Percentiles rank a stretch among this genome's conserved stretches.
Conservation (phyloP, 768 basidiomycete species). For the Ephemerocybe angulata region DNA sequence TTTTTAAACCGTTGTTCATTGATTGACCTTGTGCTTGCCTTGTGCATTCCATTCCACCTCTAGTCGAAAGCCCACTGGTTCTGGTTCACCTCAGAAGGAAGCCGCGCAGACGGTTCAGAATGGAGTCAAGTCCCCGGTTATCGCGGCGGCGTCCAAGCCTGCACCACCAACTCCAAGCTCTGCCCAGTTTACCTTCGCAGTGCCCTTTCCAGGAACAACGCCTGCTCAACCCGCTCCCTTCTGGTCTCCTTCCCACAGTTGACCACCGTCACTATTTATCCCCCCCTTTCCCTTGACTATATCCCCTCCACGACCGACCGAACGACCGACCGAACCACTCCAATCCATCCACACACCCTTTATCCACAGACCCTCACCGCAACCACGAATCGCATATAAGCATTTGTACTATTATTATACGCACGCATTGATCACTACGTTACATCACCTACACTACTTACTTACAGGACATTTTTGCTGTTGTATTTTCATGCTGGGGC, state of each 20-base stretch:
- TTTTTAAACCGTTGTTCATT: too few species aligned
- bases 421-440: slow-evolving; percentile 3
- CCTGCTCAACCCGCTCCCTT: background rate
- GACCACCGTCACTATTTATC: too few species aligned
- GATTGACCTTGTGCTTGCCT: background rate
- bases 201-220: too few species aligned
- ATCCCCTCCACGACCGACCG: too few species aligned
- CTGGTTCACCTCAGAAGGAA: slow-evolving; percentile 9
- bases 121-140: too few species aligned
- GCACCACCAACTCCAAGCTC: background rate
- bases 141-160: slow-evolving; percentile 2
- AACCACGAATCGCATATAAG: slow-evolving; percentile 1
- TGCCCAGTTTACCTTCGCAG: too few species aligned
- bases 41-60: too few species aligned
- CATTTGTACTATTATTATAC: slow-evolving; percentile 9
- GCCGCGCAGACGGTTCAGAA: too few species aligned
- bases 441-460: slow-evolving; percentile 4
- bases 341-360: background rate
- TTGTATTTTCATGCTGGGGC: background rate
- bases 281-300: too few species aligned
- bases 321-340: background rate
- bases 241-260: too few species aligned
- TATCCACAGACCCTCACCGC: background rate
- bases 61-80: background rate
- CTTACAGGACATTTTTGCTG: slow-evolving; percentile 1